phyloP scores from a whole-genome alignment of 225 moss, liverwort and hornwort genomes.

The Polytrichum formosum region DNA sequence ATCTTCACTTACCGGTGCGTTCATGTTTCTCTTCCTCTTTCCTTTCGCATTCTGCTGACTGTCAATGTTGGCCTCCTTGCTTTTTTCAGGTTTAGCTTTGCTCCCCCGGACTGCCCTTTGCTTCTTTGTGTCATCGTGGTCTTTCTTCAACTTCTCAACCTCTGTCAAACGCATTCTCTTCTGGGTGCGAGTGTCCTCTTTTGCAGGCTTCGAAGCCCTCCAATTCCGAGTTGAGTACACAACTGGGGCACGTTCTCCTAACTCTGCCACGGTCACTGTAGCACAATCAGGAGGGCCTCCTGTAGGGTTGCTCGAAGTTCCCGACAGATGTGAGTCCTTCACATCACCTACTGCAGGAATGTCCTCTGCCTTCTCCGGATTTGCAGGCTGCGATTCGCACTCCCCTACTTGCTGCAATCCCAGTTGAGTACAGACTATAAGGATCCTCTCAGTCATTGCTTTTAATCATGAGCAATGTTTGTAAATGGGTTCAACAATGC shows the following conservation, averaged over 20 bases:
- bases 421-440: background rate
- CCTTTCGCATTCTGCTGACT: too few relatives aligned
- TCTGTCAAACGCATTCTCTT: too few relatives aligned
- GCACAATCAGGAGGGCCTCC: background rate
- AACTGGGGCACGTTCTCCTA: background rate
- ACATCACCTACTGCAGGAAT: too few relatives aligned
- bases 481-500: slow-evolving; percentile 2
- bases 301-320: too few relatives aligned
- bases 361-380: slow-evolving; percentile 1
- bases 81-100: background rate
- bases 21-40: too few relatives aligned
- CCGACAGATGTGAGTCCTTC: too few relatives aligned
- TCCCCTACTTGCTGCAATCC: background rate
- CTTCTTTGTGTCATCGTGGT: background rate
- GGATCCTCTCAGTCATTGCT: slow-evolving; percentile 6
- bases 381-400: background rate
- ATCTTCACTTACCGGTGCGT: too few relatives aligned
- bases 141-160: too few relatives aligned
- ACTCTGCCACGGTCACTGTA: too few relatives aligned
- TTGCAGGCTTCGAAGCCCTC: too few relatives aligned
- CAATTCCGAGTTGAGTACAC: background rate
- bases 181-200: too few relatives aligned
- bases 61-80: too few relatives aligned
- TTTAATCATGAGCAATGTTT: slow-evolving; percentile 7
- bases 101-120: slow-evolving; percentile 3